A percentile compares a stretch with the other conserved stretches of the same genome.
These are phyloP conservation scores for Acacia concinna DNA, from an alignment of 331 rosid species.

Conservation along the genomic window DNA sequence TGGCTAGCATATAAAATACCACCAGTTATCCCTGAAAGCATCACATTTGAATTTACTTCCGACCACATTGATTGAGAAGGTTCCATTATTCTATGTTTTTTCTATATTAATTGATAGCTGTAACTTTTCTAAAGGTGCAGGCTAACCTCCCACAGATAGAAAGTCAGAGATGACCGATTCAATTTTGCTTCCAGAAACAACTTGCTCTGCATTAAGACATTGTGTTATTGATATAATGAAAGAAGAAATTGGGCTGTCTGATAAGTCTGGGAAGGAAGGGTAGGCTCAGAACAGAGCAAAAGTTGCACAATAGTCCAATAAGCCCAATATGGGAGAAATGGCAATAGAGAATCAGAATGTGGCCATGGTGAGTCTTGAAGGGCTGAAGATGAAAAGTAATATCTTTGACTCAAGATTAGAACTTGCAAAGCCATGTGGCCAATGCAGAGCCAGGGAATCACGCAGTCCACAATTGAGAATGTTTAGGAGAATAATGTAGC, in stretches of 20 bases:
- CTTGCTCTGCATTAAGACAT: not conserved
- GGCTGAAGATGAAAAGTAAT: not conserved
- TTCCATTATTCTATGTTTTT: not conserved
- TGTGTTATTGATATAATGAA: not conserved
- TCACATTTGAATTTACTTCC: conserved; percentile 21
- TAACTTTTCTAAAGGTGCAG: not conserved
- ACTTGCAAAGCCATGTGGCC: not conserved
- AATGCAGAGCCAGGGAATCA: not conserved
- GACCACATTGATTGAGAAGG: not conserved
- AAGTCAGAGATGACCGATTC: not conserved
- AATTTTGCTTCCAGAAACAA: not conserved
- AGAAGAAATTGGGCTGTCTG: not conserved
- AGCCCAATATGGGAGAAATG: not conserved
- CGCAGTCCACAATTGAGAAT: not conserved
- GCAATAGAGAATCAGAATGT: not conserved
- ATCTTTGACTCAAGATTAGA: not conserved
- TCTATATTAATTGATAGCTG: not conserved
- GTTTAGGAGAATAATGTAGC: not conserved
- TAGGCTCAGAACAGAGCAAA: not conserved
- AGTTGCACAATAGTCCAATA: not conserved
- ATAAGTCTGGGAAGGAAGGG: not conserved
- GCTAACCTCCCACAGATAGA: not conserved
- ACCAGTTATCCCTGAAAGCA: conserved; percentile 7
- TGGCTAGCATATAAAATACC: conserved; percentile 14
- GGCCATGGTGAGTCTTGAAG: not conserved